Base-by-base conservation (phyloP, 176 grass and related monocot species). In the Hsuehochloa calcarea region DNA sequence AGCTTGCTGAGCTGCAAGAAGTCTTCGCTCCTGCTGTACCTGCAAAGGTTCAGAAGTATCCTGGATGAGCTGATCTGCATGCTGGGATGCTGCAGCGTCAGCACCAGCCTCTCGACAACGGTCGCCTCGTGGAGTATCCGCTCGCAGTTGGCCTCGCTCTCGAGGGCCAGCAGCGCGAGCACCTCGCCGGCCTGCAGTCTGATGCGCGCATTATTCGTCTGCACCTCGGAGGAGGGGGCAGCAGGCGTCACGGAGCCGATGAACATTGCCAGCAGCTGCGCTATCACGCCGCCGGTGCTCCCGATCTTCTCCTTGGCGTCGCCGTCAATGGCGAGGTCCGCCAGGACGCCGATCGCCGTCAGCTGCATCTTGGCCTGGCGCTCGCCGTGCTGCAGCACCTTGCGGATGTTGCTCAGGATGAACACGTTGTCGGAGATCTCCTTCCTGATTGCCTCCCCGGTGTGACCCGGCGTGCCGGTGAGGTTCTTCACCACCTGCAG, bases 11-110 rank as follows among this genome's bases (percentile, higher is more conserved):
- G 27, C 35, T 80, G 46, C 23, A 69, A 34, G 27, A 19, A 50
- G 15, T 22, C 37, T 5, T 86, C 66, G 7, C 38, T 27, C 23
- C 52, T 72, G 13, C 51, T 59, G n/a, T 80, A 84, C 15, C 46
- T 56, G 43, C 90, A 92, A 60, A 89, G 68, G 29, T 89, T 92
- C 31, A 65, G 72, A 16, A 92, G 77, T 46, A 92, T 86, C 59
- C 90, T 92, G 1, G 90, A 72, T 5, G 87, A 31, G 27, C 68
- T 79, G 38, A 92, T 49, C 1, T 54, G 70, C 22, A 86, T 67
- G 15, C 72, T 78, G 0, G 26, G 44, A 5, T 86, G 65, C 3
- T 80, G 56, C 5, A 92, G 52, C 49, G 86, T 62, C 84, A 13
- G 38, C 13, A 86, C 65, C 15, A 92, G 74, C 20, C 47, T 75